Evolutionary conservation across 225 moss, liverwort and hornwort species (phyloP).

Genomic region (Pleurozium schreberi): DNA sequence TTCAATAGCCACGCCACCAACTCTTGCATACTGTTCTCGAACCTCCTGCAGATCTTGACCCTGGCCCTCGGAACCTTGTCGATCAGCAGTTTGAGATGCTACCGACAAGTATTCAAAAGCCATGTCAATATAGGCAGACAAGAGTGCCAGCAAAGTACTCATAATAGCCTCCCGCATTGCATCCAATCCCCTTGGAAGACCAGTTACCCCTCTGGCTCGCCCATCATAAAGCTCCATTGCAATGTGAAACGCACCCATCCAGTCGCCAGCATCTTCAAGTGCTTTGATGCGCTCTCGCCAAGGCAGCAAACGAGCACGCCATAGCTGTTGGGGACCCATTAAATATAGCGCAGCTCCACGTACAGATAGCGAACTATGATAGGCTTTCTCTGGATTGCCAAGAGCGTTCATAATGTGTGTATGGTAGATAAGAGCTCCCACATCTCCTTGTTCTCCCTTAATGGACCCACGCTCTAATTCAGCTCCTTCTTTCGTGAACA

Average conservation of each 20-base stretch:
- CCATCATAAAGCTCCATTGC: constrained; percentile 99
- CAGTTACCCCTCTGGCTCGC: constrained; percentile 90
- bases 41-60: constrained; percentile 62
- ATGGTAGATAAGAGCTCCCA: constrained; percentile 79
- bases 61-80: constrained; percentile 25
- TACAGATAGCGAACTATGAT: constrained; percentile 85
- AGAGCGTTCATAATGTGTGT: constrained; percentile 73
- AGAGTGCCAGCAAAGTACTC: constrained; percentile 79
- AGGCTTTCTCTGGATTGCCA: constrained; percentile 93
- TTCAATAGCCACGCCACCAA: constrained; percentile 99
- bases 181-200: constrained; percentile 92
- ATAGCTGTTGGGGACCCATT: constrained; percentile 71
- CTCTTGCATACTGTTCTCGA: constrained; percentile 97
- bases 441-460: constrained; percentile 59
- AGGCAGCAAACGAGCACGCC: constrained; percentile 96
- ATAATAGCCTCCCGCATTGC: constrained; percentile 93
- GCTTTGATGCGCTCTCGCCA: constrained; percentile 97
- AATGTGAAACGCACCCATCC: constrained; percentile 98
- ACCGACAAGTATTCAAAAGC: constrained; percentile 93
- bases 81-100: constrained; percentile 31
- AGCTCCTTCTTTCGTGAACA: constrained; percentile 88
- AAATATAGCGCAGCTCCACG: constrained; percentile 92
- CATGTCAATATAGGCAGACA: constrained; percentile 92
- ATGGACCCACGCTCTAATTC: constrained; percentile 78
- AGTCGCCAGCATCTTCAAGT: constrained; percentile 96